phyloP scores from a whole-genome alignment of 2,329 filamentous ascomycete species.

The Grosmannia serpens region DNA sequence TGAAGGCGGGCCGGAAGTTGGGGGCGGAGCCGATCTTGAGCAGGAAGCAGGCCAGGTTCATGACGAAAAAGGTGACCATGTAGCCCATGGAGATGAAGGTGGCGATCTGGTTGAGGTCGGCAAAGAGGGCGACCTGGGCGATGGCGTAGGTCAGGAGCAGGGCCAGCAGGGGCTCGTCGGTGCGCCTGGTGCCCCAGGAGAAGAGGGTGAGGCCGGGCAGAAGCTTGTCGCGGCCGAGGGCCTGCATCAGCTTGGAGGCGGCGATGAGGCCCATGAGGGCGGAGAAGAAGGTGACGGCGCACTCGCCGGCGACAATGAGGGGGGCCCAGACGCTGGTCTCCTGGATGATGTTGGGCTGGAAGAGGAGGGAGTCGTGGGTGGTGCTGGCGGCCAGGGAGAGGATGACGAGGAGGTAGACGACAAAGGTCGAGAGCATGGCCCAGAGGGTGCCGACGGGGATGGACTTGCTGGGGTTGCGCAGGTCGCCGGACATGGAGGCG shows the following conservation, averaged over 20 bases:
- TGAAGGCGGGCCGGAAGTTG: conserved; percentile 80
- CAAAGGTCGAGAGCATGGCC: conserved; percentile 64
- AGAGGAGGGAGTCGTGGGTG: conserved; percentile 60
- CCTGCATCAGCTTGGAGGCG: conserved; percentile 74
- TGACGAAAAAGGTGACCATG: conserved; percentile 77
- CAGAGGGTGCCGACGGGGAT: conserved; percentile 78
- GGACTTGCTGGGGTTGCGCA: conserved; percentile 70
- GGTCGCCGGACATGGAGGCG: conserved; percentile 81
- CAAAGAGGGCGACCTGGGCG: conserved; percentile 69
- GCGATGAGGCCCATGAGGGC: conserved; percentile 80
- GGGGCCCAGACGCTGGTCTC: conserved; percentile 65
- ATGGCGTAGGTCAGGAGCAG: conserved; percentile 65
- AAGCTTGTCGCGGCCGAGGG: conserved; percentile 66
- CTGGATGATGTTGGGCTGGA: conserved; percentile 69
- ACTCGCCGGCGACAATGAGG: conserved; percentile 69
- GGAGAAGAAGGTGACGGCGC: conserved; percentile 74
- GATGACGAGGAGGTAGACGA: conserved; percentile 65
- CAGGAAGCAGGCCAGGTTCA: conserved; percentile 77
- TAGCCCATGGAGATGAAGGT: conserved; percentile 88
- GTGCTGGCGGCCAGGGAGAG: conserved; percentile 68
- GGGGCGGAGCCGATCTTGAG: conserved; percentile 79
- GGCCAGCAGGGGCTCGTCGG: conserved; percentile 65
- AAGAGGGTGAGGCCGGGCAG: conserved; percentile 67
- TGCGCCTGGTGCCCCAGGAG: conserved; percentile 57
- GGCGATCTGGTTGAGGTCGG: conserved; percentile 78